A percentile compares a stretch with the other conserved stretches of the same genome.
These are phyloP conservation scores for Phallus indusiatus DNA, from an alignment of 768 basidiomycete genomes.

Conservation along the genomic window DNA sequence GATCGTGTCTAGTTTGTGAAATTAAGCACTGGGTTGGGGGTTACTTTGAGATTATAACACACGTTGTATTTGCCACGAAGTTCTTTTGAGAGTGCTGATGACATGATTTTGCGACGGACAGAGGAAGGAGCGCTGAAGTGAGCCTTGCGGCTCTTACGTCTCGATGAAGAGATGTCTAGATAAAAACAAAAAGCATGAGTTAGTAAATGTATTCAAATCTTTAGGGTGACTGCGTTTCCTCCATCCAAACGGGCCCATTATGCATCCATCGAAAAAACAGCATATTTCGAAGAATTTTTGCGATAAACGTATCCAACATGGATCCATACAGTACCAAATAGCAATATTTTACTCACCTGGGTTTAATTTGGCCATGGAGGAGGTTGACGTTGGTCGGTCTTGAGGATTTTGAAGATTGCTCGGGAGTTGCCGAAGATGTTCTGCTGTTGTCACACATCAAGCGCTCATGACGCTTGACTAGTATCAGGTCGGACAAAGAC, in stretches of 20 bases:
- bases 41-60: conserved; percentile 22
- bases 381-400: conserved; percentile 9
- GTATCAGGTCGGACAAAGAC: no score
- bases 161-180: conserved; percentile 80
- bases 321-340: conserved; percentile 14
- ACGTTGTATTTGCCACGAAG: conserved; percentile 89
- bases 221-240: conserved; percentile 8
- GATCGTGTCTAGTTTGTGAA: conserved; percentile 59
- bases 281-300: conserved; percentile 21
- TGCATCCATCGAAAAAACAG: conserved; percentile 47
- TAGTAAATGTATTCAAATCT: conserved; percentile 20
- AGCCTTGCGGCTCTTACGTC: conserved; percentile 97
- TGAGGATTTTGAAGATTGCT: conserved; percentile 2
- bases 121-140: conserved; percentile 96
- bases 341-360: conserved; percentile 48
- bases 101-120: conserved; percentile 96
- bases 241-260: conserved; percentile 33
- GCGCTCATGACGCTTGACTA: not conserved
- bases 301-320: conserved; percentile 14
- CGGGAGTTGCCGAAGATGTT: conserved; percentile 4
- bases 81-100: conserved; percentile 90
- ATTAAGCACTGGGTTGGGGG: conserved; percentile 3
- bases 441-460: not conserved
- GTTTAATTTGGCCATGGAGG: conserved; percentile 47
- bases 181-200: conserved; percentile 17